Conservation (phyloP, 805 yeast genomes). For the Naumovozyma dairenensis region DNA sequence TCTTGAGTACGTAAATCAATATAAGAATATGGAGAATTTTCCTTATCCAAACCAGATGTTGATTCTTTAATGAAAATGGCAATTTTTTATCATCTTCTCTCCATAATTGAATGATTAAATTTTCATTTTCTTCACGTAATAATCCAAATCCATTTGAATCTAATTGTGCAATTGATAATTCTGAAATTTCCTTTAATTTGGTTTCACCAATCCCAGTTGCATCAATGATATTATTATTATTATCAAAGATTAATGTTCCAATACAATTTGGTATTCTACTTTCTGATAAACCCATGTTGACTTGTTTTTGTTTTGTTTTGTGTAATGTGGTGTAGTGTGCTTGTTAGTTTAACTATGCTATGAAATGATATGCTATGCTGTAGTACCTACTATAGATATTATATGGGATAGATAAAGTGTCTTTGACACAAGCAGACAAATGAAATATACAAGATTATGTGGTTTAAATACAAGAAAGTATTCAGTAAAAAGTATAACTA, state of each 20-base stretch:
- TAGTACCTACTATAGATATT: too few species aligned
- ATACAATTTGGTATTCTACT: slow-evolving; percentile 13
- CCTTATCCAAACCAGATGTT: too few species aligned
- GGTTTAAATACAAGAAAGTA: too few species aligned
- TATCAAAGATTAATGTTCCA: slow-evolving; percentile 27
- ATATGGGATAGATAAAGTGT: too few species aligned
- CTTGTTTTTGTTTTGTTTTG: background rate
- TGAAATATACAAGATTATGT: too few species aligned
- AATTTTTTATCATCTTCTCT: background rate
- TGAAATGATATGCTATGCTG: too few species aligned
- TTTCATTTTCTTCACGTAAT: background rate
- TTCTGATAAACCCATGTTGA: background rate
- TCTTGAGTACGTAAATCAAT: too few species aligned
- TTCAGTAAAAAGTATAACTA: too few species aligned
- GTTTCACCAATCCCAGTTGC: slow-evolving; percentile 25
- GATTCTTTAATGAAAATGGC: background rate
- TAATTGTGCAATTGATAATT: slow-evolving; percentile 15
- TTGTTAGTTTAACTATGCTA: too few species aligned
- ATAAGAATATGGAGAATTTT: too few species aligned
- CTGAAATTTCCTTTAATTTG: slow-evolving; percentile 18
- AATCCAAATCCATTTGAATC: slow-evolving; percentile 21
- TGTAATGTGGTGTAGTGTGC: too few species aligned
- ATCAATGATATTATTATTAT: slow-evolving; percentile 23
- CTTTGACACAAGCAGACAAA: too few species aligned
- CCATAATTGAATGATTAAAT: background rate